Evolutionary conservation across 2,329 filamentous ascomycete species (phyloP), one percentile per base, ranked within the genome.

Genomic region (Hymenoscyphus fraxineus): DNA sequence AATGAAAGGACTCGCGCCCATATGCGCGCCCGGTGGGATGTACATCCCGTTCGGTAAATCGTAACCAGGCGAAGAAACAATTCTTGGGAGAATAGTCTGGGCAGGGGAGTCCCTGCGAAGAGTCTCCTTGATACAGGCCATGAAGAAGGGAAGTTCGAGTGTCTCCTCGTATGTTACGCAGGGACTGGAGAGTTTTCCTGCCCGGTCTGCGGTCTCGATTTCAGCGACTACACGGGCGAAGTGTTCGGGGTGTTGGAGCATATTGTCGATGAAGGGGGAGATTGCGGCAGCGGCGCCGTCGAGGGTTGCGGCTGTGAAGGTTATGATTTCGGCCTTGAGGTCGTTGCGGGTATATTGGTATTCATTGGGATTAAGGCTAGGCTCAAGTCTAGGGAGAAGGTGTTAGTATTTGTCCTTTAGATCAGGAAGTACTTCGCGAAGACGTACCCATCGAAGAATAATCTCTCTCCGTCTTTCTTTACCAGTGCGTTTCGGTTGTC

Each of bases 81-180:
- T 32, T 19, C 57, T 32, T 19, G 57, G 57, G 15, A 59, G 57
- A 13, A 41, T 59, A 40, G 38, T 59, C 38, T 59, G 57, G n/a
- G 57, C 57, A 4, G 57, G 57, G 3, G 57, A 59, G 57, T 59
- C 31, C 7, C 57, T 32, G 10, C 57, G 57, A 6, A 59, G 16
- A 6, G 57, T 59, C 12, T 59, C 57, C 19, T 59, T 59, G 19
- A 59, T 59, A 27, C 57, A 59, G 3, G 57, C 57, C 57, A 59
- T 59, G 38, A 59, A 59, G 19, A 59, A 59, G 16, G 57, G 57
- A 13, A 59, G 35, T 22, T 59, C 57, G 31, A 59, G 57, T 22
- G 31, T 39, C 19, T 59, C 57, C 22, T 59, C 57, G 35, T 59
- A 59, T 39, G 38, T 35, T 16, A 31, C 54, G 27, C 54, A 57